Percentiles rank a stretch among this genome's conserved stretches.
phyloP scores from a whole-genome alignment of 176 grass and related monocot genomes.

The Stipa capillata region DNA sequence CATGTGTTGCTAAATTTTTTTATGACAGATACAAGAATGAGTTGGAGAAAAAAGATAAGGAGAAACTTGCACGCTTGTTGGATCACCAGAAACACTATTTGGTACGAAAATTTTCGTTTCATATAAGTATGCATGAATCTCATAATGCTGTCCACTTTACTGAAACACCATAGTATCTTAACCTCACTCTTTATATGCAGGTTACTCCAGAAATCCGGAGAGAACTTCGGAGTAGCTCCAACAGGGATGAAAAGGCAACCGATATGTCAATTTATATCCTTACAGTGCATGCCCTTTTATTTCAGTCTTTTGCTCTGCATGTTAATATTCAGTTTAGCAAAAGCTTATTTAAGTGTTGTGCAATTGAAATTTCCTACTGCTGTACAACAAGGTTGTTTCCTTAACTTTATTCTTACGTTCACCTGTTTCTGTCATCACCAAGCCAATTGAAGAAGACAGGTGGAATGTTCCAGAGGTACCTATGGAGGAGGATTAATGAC shows the following conservation, averaged over 20 bases:
- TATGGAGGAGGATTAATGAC: conserved; percentile 66
- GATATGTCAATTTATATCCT: conserved; percentile 72
- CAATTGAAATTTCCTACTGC: neutral
- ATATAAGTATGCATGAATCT: neutral
- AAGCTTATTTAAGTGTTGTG: neutral
- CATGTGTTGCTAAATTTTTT: neutral
- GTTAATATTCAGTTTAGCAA: neutral
- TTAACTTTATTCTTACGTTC: conserved; percentile 58
- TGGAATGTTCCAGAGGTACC: conserved; percentile 76
- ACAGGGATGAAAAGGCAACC: conserved; percentile 51
- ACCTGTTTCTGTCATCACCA: conserved; percentile 55
- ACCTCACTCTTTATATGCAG: conserved; percentile 22
- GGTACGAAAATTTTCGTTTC: conserved; percentile 17
- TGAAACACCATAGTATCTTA: neutral
- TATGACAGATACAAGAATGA: conserved; percentile 77
- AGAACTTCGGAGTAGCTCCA: conserved; percentile 57
- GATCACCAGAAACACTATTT: conserved; percentile 93
- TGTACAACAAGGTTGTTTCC: conserved; percentile 8
- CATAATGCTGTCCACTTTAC: neutral
- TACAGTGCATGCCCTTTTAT: neutral
- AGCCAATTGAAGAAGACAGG: conserved; percentile 74
- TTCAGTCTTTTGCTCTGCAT: neutral
- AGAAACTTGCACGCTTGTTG: conserved; percentile 50
- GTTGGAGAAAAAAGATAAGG: conserved; percentile 68
- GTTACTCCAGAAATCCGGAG: conserved; percentile 87